Base-by-base conservation (phyloP, 345 rosid genomes). In the Adansonia digitata region DNA sequence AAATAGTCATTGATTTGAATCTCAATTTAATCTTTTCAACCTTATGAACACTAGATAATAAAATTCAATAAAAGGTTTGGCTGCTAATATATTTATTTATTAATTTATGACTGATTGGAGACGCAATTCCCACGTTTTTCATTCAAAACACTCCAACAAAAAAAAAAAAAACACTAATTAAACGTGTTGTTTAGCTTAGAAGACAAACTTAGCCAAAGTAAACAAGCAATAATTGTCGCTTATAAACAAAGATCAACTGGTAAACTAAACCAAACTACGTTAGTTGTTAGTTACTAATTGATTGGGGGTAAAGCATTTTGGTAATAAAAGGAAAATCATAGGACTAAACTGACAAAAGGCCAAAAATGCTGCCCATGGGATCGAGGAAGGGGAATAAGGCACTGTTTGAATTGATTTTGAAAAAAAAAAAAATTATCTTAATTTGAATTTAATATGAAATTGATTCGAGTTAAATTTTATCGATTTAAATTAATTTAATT, bases 161-260 rank as follows among this genome's bases (percentile, higher is more conserved):
- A n/a, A n/a, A n/a, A n/a, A n/a, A 26, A 20, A 63, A 75, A 10
- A 12, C 1, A 27, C 1, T 12, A 35, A 0, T 14, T 34, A 40
- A 31, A 34, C 6, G 35, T 60, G 18, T 79, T 79, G 81, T 64
- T 81, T 85, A 69, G 81, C 81, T 82, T 85, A 76, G 68, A 82
- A 79, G 80, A 77, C 71, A 69, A 77, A 69, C 64, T 77, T 74
- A 53, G 3, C 34, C 34, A 31, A 64, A 31, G 2, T 31, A 31
- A 31, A 20, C n/a, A 29, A 75, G 6, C 79, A 78, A 82, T 76
- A 70, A 85, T 81, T 79, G 76, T 76, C 66, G 51, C 81, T 63
- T 75, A 71, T 26, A 34, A 70, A 48, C 75, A 72, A 73, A 73
- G 62, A 77, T 66, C 51, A 68, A 72, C 60, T 45, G 34, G 71